A percentile compares a stretch with the other conserved stretches of the same genome.
Conservation (phyloP, 2,329 filamentous ascomycete species). For the Xylogone sp. region DNA sequence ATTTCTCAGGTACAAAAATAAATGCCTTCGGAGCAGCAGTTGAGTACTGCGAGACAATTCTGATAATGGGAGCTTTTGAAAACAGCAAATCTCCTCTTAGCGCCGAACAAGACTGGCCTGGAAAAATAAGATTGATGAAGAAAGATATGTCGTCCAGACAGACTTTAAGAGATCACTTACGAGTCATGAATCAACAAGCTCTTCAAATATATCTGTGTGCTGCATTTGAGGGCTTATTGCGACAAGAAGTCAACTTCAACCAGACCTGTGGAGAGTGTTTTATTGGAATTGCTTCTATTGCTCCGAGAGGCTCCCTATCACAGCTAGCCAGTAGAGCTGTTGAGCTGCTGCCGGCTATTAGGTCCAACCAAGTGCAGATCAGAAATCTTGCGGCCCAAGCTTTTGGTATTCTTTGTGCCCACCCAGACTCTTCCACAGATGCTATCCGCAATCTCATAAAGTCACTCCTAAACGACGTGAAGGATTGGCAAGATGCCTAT, state of each 20-base stretch:
- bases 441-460: constrained; percentile 39
- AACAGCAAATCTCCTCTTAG: constrained; percentile 23
- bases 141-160: constrained; percentile 64
- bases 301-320: constrained; percentile 47
- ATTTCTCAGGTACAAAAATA: constrained; percentile 36
- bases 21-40: constrained; percentile 66
- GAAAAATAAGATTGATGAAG: constrained; percentile 66
- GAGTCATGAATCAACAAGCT: constrained; percentile 33
- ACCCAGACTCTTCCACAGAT: constrained; percentile 43
- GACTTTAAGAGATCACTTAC: constrained; percentile 52
- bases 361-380: constrained; percentile 68
- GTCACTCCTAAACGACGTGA: constrained; percentile 41
- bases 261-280: constrained; percentile 50
- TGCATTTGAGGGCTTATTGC: constrained; percentile 53
- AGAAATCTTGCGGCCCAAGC: constrained; percentile 64
- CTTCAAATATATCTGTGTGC: constrained; percentile 46
- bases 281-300: constrained; percentile 48
- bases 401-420: constrained; percentile 73
- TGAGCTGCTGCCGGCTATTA: constrained; percentile 56
- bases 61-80: constrained; percentile 50
- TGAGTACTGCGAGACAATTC: constrained; percentile 61
- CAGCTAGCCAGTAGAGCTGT: constrained; percentile 44
- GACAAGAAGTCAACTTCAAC: constrained; percentile 32
- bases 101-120: constrained; percentile 80
- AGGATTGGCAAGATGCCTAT: constrained; percentile 49